Evolutionary conservation across 345 rosid genomes (phyloP).

Genomic region (Acer campestre): DNA sequence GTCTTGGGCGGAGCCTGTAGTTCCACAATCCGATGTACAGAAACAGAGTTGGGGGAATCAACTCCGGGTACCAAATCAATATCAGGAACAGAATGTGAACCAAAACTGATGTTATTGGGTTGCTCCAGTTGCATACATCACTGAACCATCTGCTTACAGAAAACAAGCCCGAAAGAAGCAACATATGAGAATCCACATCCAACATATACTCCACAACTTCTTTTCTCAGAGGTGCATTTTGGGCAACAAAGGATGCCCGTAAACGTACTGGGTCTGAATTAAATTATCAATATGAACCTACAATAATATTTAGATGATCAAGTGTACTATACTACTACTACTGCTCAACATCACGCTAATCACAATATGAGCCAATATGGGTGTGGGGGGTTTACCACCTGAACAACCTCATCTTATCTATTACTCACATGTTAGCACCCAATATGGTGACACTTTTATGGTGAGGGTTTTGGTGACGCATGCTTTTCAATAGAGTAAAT

Average conservation of each 20-base stretch:
- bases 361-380: too few relatives aligned
- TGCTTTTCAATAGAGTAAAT: too few relatives aligned
- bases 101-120: slow-evolving; percentile 62
- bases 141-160: slow-evolving; percentile 53
- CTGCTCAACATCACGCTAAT: too few relatives aligned
- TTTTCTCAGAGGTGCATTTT: slow-evolving; percentile 85
- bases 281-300: too few relatives aligned
- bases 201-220: slow-evolving; percentile 89
- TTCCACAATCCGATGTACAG: slow-evolving; percentile 81
- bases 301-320: too few relatives aligned
- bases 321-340: too few relatives aligned
- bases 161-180: slow-evolving; percentile 55
- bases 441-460: too few relatives aligned
- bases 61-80: slow-evolving; percentile 71
- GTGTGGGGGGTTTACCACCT: too few relatives aligned
- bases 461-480: too few relatives aligned
- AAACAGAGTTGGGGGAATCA: slow-evolving; percentile 68
- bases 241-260: slow-evolving; percentile 74
- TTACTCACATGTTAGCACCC: too few relatives aligned
- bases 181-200: slow-evolving; percentile 81
- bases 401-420: too few relatives aligned
- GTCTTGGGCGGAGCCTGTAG: slow-evolving; percentile 63
- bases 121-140: slow-evolving; percentile 72
- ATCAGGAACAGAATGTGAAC: slow-evolving; percentile 69
- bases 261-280: too few relatives aligned